Evolutionary conservation across 331 rosid genomes (phyloP).

Genomic region (Acacia concinna): DNA sequence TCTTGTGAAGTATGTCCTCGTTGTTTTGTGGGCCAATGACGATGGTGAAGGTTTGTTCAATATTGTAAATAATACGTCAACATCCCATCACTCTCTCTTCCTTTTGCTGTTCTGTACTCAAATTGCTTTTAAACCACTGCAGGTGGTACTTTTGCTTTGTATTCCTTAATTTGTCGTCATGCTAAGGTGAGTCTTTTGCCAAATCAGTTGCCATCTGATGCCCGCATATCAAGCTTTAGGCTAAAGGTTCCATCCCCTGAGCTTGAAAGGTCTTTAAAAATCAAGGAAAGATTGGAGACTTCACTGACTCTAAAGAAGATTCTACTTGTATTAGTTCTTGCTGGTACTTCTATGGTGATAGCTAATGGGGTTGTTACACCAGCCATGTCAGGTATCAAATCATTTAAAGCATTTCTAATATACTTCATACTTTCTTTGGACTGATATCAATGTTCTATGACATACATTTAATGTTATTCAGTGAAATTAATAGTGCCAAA

Average conservation of each 20-base stretch:
- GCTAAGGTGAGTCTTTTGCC: slow-evolving; percentile 99
- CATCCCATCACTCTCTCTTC: not conserved
- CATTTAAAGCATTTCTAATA: slow-evolving; percentile 4
- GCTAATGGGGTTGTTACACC: slow-evolving; percentile 98
- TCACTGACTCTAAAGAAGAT: slow-evolving; percentile 85
- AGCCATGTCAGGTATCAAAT: slow-evolving; percentile 84
- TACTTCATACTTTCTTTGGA: slow-evolving; percentile 22
- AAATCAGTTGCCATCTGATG: slow-evolving; percentile 93
- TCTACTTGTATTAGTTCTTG: slow-evolving; percentile 82
- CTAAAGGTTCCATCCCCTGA: slow-evolving; percentile 95
- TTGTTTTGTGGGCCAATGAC: slow-evolving; percentile 95
- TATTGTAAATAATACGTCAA: slow-evolving; percentile 11
- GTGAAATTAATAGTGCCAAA: not conserved
- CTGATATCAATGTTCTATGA: slow-evolving; percentile 26
- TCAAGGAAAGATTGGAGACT: slow-evolving; percentile 88
- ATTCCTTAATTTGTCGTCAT: slow-evolving; percentile 97
- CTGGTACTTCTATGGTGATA: slow-evolving; percentile 98
- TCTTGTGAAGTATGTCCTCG: slow-evolving; percentile 83
- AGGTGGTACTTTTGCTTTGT: slow-evolving; percentile 99
- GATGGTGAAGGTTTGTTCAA: slow-evolving; percentile 84
- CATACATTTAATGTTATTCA: slow-evolving; percentile 19
- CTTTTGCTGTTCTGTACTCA: slow-evolving; percentile 9
- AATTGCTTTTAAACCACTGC: slow-evolving; percentile 44
- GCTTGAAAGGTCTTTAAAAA: slow-evolving; percentile 92
- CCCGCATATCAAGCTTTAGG: slow-evolving; percentile 94